Conservation (phyloP, 108 stramenopile genomes). For the Parietichytrium sp. region DNA sequence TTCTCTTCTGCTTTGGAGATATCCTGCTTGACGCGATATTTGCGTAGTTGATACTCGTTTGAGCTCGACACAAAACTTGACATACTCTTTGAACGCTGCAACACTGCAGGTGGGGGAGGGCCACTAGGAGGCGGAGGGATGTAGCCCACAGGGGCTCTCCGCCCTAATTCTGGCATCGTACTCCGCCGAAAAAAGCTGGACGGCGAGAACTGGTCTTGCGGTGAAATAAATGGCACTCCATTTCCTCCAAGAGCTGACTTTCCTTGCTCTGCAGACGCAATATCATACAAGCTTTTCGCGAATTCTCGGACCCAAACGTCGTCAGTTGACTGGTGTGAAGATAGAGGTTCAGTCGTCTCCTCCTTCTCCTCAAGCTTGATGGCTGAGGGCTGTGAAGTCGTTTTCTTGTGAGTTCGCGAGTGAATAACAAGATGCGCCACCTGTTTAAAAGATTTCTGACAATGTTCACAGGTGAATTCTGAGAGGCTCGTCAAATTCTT, state of each 20-base stretch:
- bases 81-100: background rate
- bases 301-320: background rate
- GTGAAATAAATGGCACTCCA: background rate
- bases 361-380: background rate
- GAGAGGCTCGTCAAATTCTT: background rate
- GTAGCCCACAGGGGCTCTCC: background rate
- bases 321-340: background rate
- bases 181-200: too few species aligned
- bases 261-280: background rate
- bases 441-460: background rate
- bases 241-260: background rate
- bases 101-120: background rate
- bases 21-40: background rate
- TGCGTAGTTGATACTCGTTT: background rate
- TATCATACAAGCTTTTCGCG: background rate
- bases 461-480: background rate
- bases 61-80: background rate
- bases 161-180: too few species aligned
- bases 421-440: slow-evolving; percentile 20
- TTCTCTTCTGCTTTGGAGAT: background rate
- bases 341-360: background rate
- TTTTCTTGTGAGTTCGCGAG: background rate
- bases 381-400: background rate
- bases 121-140: background rate
- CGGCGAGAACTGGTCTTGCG: too few species aligned